These are phyloP conservation scores for Schizosaccharomyces versatilis DNA, from an alignment of 1,139 yeast species.

Conservation along the genomic window DNA sequence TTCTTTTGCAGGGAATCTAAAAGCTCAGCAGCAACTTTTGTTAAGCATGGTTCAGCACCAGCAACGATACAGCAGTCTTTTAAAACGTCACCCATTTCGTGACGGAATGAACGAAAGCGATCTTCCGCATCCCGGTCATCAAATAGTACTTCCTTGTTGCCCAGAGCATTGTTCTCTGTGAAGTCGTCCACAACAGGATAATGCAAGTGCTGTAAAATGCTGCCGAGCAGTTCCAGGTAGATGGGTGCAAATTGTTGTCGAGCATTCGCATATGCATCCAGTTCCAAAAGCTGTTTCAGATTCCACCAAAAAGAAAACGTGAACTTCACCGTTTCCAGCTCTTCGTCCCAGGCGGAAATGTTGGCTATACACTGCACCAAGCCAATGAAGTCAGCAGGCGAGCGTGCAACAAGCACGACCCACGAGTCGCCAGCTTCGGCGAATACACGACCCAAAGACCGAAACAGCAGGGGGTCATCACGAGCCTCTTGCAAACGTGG, in stretches of 20 bases:
- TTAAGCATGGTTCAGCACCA: constrained; percentile 50
- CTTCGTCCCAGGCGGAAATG: constrained; percentile 38
- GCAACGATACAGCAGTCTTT: constrained; percentile 85
- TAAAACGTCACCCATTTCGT: constrained; percentile 89
- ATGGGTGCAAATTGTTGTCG: constrained; percentile 35
- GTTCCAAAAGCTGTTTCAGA: constrained; percentile 46
- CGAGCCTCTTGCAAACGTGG: constrained; percentile 26
- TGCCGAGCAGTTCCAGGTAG: constrained; percentile 40
- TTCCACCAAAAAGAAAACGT: constrained; percentile 86
- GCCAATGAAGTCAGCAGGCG: constrained; percentile 48
- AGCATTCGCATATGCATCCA: constrained; percentile 42
- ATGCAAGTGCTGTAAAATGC: constrained; percentile 49
- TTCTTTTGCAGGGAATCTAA: constrained; percentile 22
- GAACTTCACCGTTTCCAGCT: constrained; percentile 70
- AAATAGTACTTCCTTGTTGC: constrained; percentile 22
- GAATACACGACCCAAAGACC: constrained; percentile 53
- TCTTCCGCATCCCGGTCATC: constrained; percentile 70
- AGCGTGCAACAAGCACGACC: constrained; percentile 66
- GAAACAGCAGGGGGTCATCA: constrained; percentile 51
- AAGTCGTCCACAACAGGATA: constrained; percentile 37
- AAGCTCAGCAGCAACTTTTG: constrained; percentile 36
- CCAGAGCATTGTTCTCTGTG: constrained; percentile 11
- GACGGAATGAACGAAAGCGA: constrained; percentile 77
- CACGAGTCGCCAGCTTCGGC: constrained; percentile 92
- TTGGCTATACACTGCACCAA: constrained; percentile 54